Evolutionary conservation across 2,329 filamentous ascomycete genomes (phyloP), one percentile per base, ranked within the genome.

Genomic region (Rhynchosporium graminicola): DNA sequence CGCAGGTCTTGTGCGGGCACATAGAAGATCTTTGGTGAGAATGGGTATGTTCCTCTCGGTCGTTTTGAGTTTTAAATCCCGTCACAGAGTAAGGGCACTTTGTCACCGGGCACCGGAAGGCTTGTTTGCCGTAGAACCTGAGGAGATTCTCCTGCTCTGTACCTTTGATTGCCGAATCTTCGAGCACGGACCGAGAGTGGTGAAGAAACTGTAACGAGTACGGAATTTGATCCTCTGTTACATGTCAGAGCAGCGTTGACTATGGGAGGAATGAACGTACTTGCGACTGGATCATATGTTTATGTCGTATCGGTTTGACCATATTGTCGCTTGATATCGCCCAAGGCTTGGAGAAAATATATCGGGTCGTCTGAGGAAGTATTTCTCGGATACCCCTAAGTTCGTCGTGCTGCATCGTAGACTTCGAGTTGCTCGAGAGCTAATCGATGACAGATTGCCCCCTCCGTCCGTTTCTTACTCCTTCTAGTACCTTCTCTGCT

Each of bases 21-120:
- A n/a, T 40, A n/a, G 40, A 6, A 20, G 51, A 28, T 40, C 51
- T n/a, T 15, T 54, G 15, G 28, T 56, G 52, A 26, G 9, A 26
- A n/a, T 56, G 28, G 52, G 5, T 43, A 31, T 56, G 52, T 9
- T 56, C 40, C 15, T 56, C 52, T 29, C 52, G 52, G 42, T 20
- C 52, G 6, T 31, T 56, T 10, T 43, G 52, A 12, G 9, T 56
- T 15, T 9, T 31, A 20, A 56, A 56, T 3, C 52, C 52, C 3
- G n/a, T 20, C 29, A 12, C 10, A 28, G 43, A 56, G n/a, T 20
- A 56, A 56, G 52, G 52, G 28, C 52, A 56, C 28, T 28, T 15
- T n/a, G 43, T 7, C 33, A 56, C 28, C n/a, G 52, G 52, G 28
- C 52, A 56, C 43, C 28, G n/a, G 8, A 56, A 56, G 4, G 51